Conservation (phyloP, 345 rosid species). For the Lumnitzera racemosa region DNA sequence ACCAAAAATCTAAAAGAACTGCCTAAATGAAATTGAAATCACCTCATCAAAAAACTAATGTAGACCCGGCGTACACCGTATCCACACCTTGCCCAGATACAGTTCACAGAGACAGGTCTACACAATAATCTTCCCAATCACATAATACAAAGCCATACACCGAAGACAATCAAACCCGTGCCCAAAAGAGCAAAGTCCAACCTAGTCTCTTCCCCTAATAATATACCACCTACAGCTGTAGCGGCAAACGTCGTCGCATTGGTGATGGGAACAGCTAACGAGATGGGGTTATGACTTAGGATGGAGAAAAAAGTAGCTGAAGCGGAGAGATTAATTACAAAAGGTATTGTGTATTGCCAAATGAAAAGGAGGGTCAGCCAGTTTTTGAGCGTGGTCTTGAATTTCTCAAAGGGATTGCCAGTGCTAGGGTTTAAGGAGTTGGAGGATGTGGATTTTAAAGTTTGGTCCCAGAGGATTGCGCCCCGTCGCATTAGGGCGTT, state of each 20-base stretch:
- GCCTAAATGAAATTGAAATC: too few relatives aligned
- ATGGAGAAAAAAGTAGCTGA: constrained; percentile 83
- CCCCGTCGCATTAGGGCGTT: constrained; percentile 87
- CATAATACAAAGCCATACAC: constrained; percentile 69
- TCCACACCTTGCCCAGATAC: not conserved
- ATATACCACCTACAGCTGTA: constrained; percentile 69
- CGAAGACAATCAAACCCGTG: constrained; percentile 53
- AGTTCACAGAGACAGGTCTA: not conserved
- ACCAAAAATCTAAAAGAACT: too few relatives aligned
- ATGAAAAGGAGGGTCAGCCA: constrained; percentile 61
- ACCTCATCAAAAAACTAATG: too few relatives aligned
- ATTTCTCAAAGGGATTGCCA: constrained; percentile 24
- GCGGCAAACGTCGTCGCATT: constrained; percentile 92
- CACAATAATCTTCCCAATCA: constrained; percentile 14
- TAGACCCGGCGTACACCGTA: not conserved
- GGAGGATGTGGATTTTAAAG: constrained; percentile 17
- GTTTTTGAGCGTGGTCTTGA: constrained; percentile 26
- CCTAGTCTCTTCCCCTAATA: constrained; percentile 65
- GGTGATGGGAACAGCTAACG: constrained; percentile 84
- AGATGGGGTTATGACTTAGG: constrained; percentile 62
- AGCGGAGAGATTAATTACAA: constrained; percentile 75
- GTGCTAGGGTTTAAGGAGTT: constrained; percentile 9
- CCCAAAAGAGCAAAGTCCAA: constrained; percentile 54
- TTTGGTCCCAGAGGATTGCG: constrained; percentile 72
- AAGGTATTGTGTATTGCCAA: constrained; percentile 91